Evolutionary conservation across 805 yeast genomes (phyloP), one percentile per base, ranked within the genome.

Genomic region (Ogataea zsoltii): DNA sequence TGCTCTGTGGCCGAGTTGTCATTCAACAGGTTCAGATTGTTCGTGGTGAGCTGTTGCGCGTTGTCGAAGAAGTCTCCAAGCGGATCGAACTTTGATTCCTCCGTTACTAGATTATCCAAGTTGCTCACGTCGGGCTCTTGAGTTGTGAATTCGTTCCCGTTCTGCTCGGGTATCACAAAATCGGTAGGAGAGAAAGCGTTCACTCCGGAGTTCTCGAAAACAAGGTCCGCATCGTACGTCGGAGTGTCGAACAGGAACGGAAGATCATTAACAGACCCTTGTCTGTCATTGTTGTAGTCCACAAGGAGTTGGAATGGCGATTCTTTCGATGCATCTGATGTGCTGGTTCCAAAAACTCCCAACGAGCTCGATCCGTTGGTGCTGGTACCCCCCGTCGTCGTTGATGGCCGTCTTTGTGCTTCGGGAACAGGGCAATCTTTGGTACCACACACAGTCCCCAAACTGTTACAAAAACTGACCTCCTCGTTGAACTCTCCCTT

Each of bases 371-470:
- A n/a, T 5, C 31, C 33, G 3, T 33, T 23, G 6, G 44, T 31
- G 9, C 36, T 40, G n/a, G 42, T 33, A 3, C 42, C 48, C 18
- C 49, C 55, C 9, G 49, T 40, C 10, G 38, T 34, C 7, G 50
- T 38, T 3, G 51, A 40, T 3, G 50, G 45, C 3, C 51, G 31
- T 49, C 51, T 36, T 15, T 48, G 36, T 13, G 44, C 58, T 56
- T 68, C 64, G 2, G 96, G 95, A 3, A 83, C 62, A 3, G 94
- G 96, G 51, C 77, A 67, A 13, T 74, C 74, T 56, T 73, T 82
- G 6, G 83, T 82, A 14, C 97, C 97, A 66, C 97, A 91, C 1
- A 90, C 97, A 62, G 81, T 76, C 50, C 79, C 77, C 60, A 92
- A 74, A 55, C 82, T 79, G 19, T 77, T 77, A 61, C 98, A 92